Base-by-base conservation (phyloP, 495 filamentous ascomycete genomes). In the Xylaria venustula region DNA sequence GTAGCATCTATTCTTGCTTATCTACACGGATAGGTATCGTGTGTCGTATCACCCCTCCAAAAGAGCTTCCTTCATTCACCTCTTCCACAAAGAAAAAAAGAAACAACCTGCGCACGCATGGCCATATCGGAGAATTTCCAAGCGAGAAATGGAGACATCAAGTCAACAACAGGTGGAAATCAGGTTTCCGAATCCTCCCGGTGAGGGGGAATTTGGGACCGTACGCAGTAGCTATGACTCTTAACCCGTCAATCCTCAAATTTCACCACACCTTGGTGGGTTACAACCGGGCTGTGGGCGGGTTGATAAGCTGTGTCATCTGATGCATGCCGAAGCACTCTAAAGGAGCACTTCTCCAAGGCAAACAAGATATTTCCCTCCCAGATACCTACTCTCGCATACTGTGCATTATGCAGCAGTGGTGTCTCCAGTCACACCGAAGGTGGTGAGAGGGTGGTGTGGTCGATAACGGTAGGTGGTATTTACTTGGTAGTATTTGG, bases 251-350 rank as follows among this genome's bases (percentile, higher is more conserved):
- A 22, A 44, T 36, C 22, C 32, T 54, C 37, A 19, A 54, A 41
- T 34, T 0, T 19, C 52, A 20, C 37, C 3, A 12, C 23, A 22
- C 20, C 20, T 26, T 37, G 28, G 25, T 17, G 42, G 54, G 54
- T 58, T 58, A 44, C 54, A 58, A 36, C 19, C 42, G 19, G 25
- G 20, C 12, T 12, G 28, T 58, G 42, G 30, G 45, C 30, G 15
- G 30, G 23, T 37, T 58, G 54, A 58, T 58, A 58, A 58, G 54
- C 42, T 49, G 42, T 1, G 30, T 60, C 58, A 60, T 40, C 58
- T 60, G 58, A 60, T 19, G 48, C 19, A 8, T 41, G 46, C 36
- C 47, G 23, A 28, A 52, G 23, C 58, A n/a, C 58, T 54, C 26
- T 20, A 42, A 59, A 42, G 26, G 50, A 50, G 55, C 40, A 45